Conservation (phyloP, 139 green algal species). For the Parachlorella kessleri region DNA sequence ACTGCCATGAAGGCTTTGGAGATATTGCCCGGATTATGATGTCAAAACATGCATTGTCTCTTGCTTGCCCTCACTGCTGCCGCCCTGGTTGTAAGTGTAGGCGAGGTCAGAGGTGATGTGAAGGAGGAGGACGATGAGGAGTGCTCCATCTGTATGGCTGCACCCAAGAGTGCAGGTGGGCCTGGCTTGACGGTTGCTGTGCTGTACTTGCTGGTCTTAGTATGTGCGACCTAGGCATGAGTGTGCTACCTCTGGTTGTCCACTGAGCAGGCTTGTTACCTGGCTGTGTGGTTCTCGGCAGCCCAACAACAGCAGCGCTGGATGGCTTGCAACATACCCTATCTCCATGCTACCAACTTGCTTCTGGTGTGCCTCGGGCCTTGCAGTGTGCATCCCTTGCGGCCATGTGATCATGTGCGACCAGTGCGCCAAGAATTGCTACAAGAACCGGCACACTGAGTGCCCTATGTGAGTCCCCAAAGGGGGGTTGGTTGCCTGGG, state of each 20-base stretch:
- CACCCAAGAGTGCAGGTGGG: neutral
- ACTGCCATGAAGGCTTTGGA: neutral
- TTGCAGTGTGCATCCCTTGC: constrained; percentile 3
- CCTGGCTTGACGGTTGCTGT: neutral
- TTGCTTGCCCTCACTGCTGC: neutral
- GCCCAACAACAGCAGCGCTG: neutral
- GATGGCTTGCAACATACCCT: neutral
- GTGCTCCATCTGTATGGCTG: neutral
- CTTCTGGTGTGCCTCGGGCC: neutral
- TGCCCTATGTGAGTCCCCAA: neutral
- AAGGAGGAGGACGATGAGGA: neutral
- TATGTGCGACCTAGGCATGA: too few species aligned
- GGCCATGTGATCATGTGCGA: constrained; percentile 1
- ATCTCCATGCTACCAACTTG: neutral
- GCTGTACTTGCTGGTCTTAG: neutral
- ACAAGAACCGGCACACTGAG: neutral
- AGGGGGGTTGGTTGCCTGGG: too few species aligned
- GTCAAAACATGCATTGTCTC: neutral
- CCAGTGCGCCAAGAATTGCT: neutral
- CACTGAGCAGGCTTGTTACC: too few species aligned
- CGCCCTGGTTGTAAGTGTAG: too few species aligned
- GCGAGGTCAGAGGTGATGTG: too few species aligned
- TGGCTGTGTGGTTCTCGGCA: too few species aligned
- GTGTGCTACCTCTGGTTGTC: too few species aligned
- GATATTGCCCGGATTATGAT: neutral